Percentiles rank a stretch among this genome's conserved stretches.
Evolutionary conservation across 2,329 filamentous ascomycete species (phyloP).

Genomic region (Monilinia vaccinii-corymbosi): DNA sequence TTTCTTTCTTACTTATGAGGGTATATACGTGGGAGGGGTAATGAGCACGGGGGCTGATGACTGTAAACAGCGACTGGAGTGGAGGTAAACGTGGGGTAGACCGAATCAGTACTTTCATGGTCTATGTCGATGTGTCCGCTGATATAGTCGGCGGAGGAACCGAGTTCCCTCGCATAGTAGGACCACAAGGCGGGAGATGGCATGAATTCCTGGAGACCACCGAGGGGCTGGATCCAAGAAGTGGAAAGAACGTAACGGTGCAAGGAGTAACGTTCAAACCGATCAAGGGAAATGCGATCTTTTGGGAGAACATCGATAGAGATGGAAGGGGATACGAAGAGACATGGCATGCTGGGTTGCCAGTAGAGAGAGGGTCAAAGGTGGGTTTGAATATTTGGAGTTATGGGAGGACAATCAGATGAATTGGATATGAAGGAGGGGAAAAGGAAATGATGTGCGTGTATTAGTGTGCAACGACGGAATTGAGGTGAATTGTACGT

Average conservation of each 20-base stretch:
- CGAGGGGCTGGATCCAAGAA: slow-evolving; percentile 17
- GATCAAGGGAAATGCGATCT: slow-evolving; percentile 48
- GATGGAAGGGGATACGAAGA: slow-evolving; percentile 49
- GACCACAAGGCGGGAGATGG: slow-evolving; percentile 37
- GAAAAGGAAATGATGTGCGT: neutral
- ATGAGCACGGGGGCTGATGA: slow-evolving; percentile 6
- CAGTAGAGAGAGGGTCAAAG: slow-evolving; percentile 46
- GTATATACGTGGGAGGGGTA: too few species aligned
- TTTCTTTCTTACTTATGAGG: neutral
- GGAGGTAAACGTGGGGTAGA: slow-evolving; percentile 32
- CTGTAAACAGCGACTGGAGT: slow-evolving; percentile 50
- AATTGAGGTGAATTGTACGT: neutral
- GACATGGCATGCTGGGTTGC: slow-evolving; percentile 52
- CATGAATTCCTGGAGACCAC: slow-evolving; percentile 48
- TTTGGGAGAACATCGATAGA: slow-evolving; percentile 49
- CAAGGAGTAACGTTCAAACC: slow-evolving; percentile 48
- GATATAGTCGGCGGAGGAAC: slow-evolving; percentile 49
- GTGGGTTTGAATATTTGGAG: slow-evolving; percentile 58
- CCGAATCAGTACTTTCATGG: slow-evolving; percentile 51
- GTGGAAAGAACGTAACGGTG: slow-evolving; percentile 15
- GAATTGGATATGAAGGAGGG: neutral
- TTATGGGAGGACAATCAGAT: slow-evolving; percentile 33
- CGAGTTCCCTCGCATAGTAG: slow-evolving; percentile 45
- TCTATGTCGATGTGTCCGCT: slow-evolving; percentile 39
- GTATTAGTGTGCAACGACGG: neutral